Evolutionary conservation across 352 stramenopile species (phyloP), one percentile per base, ranked within the genome.

Genomic region (Phytopythium helicoides): DNA sequence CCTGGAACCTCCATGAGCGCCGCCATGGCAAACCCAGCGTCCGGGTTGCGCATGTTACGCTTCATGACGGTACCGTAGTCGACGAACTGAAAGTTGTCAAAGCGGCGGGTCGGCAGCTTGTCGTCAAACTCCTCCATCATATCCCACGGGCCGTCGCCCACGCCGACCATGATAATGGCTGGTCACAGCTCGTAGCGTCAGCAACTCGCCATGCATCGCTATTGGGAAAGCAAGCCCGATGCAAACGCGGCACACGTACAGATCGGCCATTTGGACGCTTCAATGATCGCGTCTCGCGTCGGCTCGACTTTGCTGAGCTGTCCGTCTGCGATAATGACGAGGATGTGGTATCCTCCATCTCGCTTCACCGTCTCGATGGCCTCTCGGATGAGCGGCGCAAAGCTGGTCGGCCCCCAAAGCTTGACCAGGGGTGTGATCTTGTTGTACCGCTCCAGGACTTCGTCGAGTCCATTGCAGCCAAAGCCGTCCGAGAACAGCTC

Each of bases 71-170:
- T 62, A 47, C 75, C 71, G 65, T 89, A 92, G 33, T 81, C 73
- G 19, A 92, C 81, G 39, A 92, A 92, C 62, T 93, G 78, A 61
- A 92, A 92, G 54, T 93, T 93, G 71, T 92, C 81, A 47, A 90
- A 92, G 39, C 79, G 66, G 3, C 78, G 74, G 33, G 70, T 26
- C 5, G 81, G 76, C 14, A 93, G 55, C 25, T 76, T 56, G 52
- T 93, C 74, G 51, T 93, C 83, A 55, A 92, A 87, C 49, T 83
- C 66, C 21, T 76, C 54, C 78, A 93, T 89, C 56, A 73, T 87
- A 15, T 90, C 78, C 73, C 73, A 84, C 3, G 70, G 70, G 0
- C 69, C 73, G 39, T 81, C 73, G 21, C 73, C 73, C 39, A 84
- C 71, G 54, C 70, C 73, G 18, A 81, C 66, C 52, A 84, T 64